Evolutionary conservation across 2,329 filamentous ascomycete genomes (phyloP).

Genomic region (Ceratocystis cubensis): DNA sequence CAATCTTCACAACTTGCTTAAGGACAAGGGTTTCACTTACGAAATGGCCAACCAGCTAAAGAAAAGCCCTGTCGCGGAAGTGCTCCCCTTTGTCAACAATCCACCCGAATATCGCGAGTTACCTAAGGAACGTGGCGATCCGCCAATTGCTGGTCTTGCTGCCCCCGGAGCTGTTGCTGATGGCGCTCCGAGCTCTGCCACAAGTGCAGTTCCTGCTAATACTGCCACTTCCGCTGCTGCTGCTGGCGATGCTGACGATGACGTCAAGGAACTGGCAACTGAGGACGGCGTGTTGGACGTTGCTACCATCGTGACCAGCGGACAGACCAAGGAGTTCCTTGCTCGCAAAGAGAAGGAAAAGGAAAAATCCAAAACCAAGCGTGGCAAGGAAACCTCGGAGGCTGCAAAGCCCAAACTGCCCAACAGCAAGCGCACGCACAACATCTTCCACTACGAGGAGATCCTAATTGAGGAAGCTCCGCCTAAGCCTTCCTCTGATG

Average conservation of each 20-base stretch:
- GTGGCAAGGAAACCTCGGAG: conserved; percentile 42
- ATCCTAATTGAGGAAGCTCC: conserved; percentile 43
- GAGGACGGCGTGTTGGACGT: conserved; percentile 71
- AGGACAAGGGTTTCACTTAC: conserved; percentile 44
- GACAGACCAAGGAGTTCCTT: conserved; percentile 69
- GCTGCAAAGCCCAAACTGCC: conserved; percentile 51
- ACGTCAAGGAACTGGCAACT: conserved; percentile 33
- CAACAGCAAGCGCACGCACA: conserved; percentile 58
- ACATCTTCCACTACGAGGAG: conserved; percentile 64
- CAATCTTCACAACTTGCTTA: conserved; percentile 54
- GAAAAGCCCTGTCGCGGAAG: conserved; percentile 53
- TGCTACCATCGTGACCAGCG: conserved; percentile 70
- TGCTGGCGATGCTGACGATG: conserved; percentile 30
- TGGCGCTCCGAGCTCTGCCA: conserved; percentile 26
- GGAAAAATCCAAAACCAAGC: conserved; percentile 52
- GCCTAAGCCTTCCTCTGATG: conserved; percentile 17
- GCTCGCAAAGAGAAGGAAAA: conserved; percentile 76
- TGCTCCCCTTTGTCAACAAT: conserved; percentile 43
- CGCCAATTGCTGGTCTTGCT: conserved; percentile 16
- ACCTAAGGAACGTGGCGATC: conserved; percentile 30
- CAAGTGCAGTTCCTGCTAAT: conserved; percentile 24
- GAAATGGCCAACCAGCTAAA: conserved; percentile 62
- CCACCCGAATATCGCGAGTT: conserved; percentile 37
- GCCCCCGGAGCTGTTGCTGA: conserved; percentile 25
- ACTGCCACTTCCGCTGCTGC: conserved; percentile 25